These are phyloP conservation scores for Trichosporon ovoides DNA, from an alignment of 1,284 basidiomycete species.

Conservation along the genomic window DNA sequence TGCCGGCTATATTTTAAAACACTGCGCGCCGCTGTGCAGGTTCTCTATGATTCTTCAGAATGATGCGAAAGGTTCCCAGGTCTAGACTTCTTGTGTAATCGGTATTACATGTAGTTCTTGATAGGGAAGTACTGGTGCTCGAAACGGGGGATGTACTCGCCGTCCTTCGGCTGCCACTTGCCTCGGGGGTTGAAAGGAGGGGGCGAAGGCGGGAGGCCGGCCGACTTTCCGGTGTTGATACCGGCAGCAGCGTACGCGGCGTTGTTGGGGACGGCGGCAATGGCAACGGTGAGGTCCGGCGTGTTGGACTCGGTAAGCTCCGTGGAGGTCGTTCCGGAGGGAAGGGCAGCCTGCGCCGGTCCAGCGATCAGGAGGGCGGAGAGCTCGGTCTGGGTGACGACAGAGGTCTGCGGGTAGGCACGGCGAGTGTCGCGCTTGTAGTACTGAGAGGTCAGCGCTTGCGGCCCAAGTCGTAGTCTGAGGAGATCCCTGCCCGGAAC, in stretches of 20 bases:
- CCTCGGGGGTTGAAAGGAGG: slow-evolving; percentile 54
- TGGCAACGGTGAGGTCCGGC: slow-evolving; percentile 55
- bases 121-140: slow-evolving; percentile 77
- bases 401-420: slow-evolving; percentile 79
- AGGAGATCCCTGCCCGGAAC: too few relatives aligned
- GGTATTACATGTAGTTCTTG: slow-evolving; percentile 58
- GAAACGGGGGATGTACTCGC: slow-evolving; percentile 68
- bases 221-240: slow-evolving; percentile 54
- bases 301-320: slow-evolving; percentile 41
- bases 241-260: slow-evolving; percentile 56
- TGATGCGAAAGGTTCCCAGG: too few relatives aligned
- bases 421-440: slow-evolving; percentile 91
- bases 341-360: slow-evolving; percentile 65
- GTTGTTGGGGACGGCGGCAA: slow-evolving; percentile 60
- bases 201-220: slow-evolving; percentile 63
- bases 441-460: slow-evolving; percentile 56
- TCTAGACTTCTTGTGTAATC: slow-evolving; percentile 6
- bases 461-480: not conserved
- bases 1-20: slow-evolving; percentile 4
- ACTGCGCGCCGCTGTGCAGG: not conserved
- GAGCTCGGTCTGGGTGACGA: slow-evolving; percentile 74
- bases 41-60: not conserved
- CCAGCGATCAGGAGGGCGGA: slow-evolving; percentile 77
- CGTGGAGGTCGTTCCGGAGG: slow-evolving; percentile 23
- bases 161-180: slow-evolving; percentile 66